phyloP scores from a whole-genome alignment of 192 early-diverging fungal species.

The Cladochytrium replicatum region DNA sequence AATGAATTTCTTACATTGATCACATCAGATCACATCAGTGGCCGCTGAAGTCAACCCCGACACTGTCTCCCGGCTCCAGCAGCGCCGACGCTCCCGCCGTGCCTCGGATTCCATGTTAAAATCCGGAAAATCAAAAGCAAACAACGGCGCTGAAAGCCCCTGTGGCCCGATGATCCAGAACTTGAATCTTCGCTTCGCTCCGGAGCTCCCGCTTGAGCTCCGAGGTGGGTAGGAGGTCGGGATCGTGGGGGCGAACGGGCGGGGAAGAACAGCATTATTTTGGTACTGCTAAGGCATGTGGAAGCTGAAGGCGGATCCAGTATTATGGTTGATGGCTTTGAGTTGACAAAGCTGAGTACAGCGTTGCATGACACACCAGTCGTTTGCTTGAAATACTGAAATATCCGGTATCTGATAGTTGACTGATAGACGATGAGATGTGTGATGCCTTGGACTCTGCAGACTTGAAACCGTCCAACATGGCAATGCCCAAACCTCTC shows the following conservation, averaged over 20 bases:
- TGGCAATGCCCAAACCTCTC: conserved; percentile 3
- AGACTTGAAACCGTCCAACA: conserved; percentile 7
- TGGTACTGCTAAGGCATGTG: conserved; percentile 30
- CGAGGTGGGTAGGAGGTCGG: conserved; percentile 33
- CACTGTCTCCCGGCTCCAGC: conserved; percentile 14
- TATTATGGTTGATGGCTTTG: conserved; percentile 63
- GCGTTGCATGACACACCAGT: conserved; percentile 32
- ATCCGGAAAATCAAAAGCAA: too few relatives aligned
- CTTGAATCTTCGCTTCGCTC: conserved; percentile 18
- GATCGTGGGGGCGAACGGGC: conserved; percentile 43
- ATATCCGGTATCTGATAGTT: neutral
- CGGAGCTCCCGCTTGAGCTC: conserved; percentile 24
- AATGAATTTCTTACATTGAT: too few relatives aligned
- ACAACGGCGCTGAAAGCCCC: too few relatives aligned
- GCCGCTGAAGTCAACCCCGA: conserved; percentile 7
- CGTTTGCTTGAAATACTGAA: too few relatives aligned
- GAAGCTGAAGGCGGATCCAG: conserved; percentile 36
- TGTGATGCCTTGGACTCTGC: neutral
- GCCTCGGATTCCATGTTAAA: too few relatives aligned
- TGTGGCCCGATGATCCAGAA: conserved; percentile 18
- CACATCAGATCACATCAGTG: conserved; percentile 13
- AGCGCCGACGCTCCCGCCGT: too few relatives aligned
- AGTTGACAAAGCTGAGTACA: conserved; percentile 21
- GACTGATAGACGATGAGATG: neutral
- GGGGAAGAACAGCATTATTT: conserved; percentile 30